These are phyloP conservation scores for Neurospora sp. DNA, from an alignment of 495 filamentous ascomycete species.

Conservation along the genomic window DNA sequence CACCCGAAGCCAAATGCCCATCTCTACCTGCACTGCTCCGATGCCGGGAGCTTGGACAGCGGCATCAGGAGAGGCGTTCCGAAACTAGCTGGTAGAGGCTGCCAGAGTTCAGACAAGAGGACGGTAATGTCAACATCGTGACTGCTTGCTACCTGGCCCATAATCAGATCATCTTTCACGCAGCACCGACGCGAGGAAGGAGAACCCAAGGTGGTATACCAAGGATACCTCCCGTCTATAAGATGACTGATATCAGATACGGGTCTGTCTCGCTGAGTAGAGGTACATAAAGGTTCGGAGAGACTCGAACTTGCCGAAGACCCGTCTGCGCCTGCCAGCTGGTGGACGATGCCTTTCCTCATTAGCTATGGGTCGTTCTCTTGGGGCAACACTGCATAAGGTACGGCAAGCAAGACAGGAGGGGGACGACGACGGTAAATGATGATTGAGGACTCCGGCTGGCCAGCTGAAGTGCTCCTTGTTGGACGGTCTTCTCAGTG, in stretches of 20 bases:
- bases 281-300: background rate
- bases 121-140: background rate
- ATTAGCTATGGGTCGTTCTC: background rate
- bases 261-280: background rate
- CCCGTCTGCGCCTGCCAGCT: background rate
- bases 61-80: background rate
- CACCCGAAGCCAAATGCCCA: background rate
- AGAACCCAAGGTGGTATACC: background rate
- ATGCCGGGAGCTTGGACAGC: background rate
- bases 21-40: background rate
- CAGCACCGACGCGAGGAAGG: background rate
- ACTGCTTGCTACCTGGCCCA: background rate
- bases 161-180: background rate
- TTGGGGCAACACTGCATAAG: background rate
- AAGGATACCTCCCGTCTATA: background rate
- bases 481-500: background rate
- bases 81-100: background rate
- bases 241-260: background rate
- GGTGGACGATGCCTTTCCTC: background rate
- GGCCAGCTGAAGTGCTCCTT: background rate
- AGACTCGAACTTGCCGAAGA: background rate
- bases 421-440: background rate
- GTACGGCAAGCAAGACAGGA: background rate
- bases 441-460: background rate
- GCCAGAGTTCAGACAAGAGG: background rate